Evolutionary conservation across 768 basidiomycete species (phyloP), one percentile per base, ranked within the genome.

Genomic region (Termitomyces sp.): DNA sequence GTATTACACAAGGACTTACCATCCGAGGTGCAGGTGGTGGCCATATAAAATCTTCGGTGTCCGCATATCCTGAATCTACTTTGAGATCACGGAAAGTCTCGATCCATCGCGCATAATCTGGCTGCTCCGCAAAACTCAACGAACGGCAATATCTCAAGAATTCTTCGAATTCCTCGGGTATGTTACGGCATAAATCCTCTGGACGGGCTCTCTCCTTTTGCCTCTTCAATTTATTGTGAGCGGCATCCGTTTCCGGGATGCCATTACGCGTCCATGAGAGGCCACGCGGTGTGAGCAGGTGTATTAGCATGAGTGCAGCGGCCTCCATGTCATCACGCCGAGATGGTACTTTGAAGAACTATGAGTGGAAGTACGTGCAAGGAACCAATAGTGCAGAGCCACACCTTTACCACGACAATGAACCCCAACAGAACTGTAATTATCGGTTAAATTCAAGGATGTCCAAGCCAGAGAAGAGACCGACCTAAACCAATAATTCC

Each of bases 401-500:
- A 62, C 61, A 88, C 89, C 87, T 78, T 83, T 85, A 56, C 87
- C 86, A 50, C 83, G 82, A 64, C 89, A 92, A 69, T 92, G 89
- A 12, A 91, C 90, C 43, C 80, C 82, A 4, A 91, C 81, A 12
- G 89, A 87, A 50, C 83, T 82, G 62, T 30, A 62, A 5, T 30
- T 6, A 54, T 43, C 28, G 13, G n/a, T 38, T 14, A 12, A 40
- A 54, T n/a, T 57, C 23, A 49, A 61, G 30, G 50, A 10, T 43
- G 35, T 28, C 16, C 23, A 32, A 5, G 18, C 3, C 7, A 23
- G 20, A 14, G 30, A 32, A n/a, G 46, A 28, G 12, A 63, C 73
- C 59, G 56, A 86, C 74, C 83, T 85, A 68, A 92, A 92, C 88
- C 88, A 92, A 68, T 91, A 92, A 68, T 92, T 92, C 28, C 89